A percentile compares a stretch with the other conserved stretches of the same genome.
Evolutionary conservation across 2,329 filamentous ascomycete genomes (phyloP).

Genomic region (Boeremia exigua): DNA sequence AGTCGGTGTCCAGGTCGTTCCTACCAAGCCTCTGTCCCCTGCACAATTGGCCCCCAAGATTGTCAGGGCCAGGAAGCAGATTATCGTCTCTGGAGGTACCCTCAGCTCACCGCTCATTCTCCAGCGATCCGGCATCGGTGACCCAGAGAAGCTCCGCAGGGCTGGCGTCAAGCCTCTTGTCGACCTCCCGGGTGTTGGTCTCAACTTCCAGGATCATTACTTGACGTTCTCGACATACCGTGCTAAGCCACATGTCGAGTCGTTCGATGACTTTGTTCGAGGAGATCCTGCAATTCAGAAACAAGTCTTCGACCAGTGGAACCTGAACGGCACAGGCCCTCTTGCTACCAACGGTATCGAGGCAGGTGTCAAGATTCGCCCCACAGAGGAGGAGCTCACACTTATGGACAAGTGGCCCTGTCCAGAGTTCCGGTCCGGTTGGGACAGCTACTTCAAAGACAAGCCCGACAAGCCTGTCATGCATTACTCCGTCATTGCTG

Average conservation of each 20-base stretch:
- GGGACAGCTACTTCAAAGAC: constrained; percentile 83
- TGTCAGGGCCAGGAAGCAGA: constrained; percentile 74
- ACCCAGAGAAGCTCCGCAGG: constrained; percentile 72
- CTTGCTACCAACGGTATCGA: constrained; percentile 81
- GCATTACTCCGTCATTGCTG: constrained; percentile 78
- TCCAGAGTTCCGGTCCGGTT: constrained; percentile 74
- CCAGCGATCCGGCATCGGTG: constrained; percentile 75
- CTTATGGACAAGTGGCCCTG: constrained; percentile 76
- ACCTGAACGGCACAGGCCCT: constrained; percentile 78
- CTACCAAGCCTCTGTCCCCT: constrained; percentile 71
- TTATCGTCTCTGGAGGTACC: constrained; percentile 75
- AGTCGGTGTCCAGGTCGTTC: constrained; percentile 73
- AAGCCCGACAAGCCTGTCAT: constrained; percentile 87
- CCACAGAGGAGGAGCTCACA: constrained; percentile 69
- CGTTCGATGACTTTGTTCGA: constrained; percentile 80
- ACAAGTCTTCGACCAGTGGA: constrained; percentile 77
- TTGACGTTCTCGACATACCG: constrained; percentile 74
- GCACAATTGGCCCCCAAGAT: constrained; percentile 59
- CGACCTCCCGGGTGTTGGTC: constrained; percentile 74
- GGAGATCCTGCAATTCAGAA: constrained; percentile 77
- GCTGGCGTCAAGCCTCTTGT: constrained; percentile 73
- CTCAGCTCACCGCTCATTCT: constrained; percentile 76
- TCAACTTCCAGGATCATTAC: constrained; percentile 80
- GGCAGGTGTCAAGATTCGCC: constrained; percentile 78
- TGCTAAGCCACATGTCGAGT: constrained; percentile 76